phyloP scores from a whole-genome alignment of 2,329 filamentous ascomycete species.

The Talaromyces sp. region DNA sequence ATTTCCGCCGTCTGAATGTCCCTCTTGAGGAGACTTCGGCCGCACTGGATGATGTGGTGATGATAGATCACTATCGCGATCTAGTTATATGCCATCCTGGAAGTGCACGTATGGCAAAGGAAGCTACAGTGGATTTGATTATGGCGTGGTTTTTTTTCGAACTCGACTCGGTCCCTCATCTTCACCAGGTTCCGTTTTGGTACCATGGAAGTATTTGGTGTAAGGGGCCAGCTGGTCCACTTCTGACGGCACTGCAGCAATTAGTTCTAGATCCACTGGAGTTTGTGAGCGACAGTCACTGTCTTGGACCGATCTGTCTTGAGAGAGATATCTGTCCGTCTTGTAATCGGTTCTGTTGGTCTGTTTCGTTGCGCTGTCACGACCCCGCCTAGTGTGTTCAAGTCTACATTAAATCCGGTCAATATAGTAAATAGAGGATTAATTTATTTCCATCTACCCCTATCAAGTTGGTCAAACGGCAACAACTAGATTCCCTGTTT shows the following conservation, averaged over 20 bases:
- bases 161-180: not conserved
- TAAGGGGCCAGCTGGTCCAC: not conserved
- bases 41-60: not conserved
- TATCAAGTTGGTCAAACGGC: slow-evolving; percentile 13
- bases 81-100: slow-evolving; percentile 17
- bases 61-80: slow-evolving; percentile 5
- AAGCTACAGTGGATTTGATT: slow-evolving; percentile 15
- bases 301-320: slow-evolving; percentile 15
- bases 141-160: slow-evolving; percentile 19
- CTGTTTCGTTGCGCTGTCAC: slow-evolving; percentile 19
- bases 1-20: slow-evolving; percentile 12
- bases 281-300: not conserved
- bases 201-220: not conserved
- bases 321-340: slow-evolving; percentile 18
- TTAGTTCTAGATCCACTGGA: not conserved
- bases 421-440: slow-evolving; percentile 21
- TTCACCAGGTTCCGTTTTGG: not conserved
- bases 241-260: not conserved
- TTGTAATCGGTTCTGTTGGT: slow-evolving; percentile 20
- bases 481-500: slow-evolving; percentile 20
- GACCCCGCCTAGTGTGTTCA: slow-evolving; percentile 20
- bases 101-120: slow-evolving; percentile 12
- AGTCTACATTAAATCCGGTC: slow-evolving; percentile 20
- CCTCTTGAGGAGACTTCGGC: slow-evolving; percentile 7
- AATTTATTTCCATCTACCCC: slow-evolving; percentile 22